These are phyloP conservation scores for Candida railenensis DNA, from an alignment of 805 yeast genomes.

Conservation along the genomic window DNA sequence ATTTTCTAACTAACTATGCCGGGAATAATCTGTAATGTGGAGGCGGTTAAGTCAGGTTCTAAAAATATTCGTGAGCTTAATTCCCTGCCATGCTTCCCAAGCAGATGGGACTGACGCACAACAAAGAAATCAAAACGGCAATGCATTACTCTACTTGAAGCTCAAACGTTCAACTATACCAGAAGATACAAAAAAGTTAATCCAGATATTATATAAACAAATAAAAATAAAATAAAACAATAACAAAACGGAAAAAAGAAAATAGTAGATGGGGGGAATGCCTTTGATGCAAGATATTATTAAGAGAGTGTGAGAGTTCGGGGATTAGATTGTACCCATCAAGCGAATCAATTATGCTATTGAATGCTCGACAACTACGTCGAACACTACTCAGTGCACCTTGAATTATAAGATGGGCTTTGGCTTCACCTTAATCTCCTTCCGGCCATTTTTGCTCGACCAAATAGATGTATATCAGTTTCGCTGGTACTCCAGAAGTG, in stretches of 20 bases:
- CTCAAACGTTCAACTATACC: too few species aligned
- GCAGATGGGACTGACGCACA: too few species aligned
- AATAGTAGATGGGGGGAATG: too few species aligned
- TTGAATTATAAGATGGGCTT: conserved; percentile 34
- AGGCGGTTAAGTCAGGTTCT: too few species aligned
- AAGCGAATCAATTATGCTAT: conserved; percentile 37
- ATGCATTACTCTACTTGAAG: too few species aligned
- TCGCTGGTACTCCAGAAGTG: conserved; percentile 50
- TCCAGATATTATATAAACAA: neutral
- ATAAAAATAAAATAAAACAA: conserved; percentile 3
- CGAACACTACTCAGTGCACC: neutral
- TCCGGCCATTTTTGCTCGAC: conserved; percentile 51
- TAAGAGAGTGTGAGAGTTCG: neutral
- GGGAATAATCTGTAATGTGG: too few species aligned
- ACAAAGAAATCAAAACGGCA: too few species aligned
- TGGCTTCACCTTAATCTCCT: conserved; percentile 29
- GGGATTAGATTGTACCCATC: conserved; percentile 32
- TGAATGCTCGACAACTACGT: neutral
- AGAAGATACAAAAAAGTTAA: too few species aligned
- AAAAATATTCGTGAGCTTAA: too few species aligned
- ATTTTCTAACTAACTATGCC: too few species aligned
- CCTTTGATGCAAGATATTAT: neutral
- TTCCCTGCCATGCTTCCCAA: too few species aligned
- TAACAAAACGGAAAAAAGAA: neutral
- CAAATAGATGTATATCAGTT: conserved; percentile 38